A percentile compares a stretch with the other conserved stretches of the same genome.
Evolutionary conservation across 2,329 filamentous ascomycete species (phyloP).

Genomic region (Taxawa tesnikishii): DNA sequence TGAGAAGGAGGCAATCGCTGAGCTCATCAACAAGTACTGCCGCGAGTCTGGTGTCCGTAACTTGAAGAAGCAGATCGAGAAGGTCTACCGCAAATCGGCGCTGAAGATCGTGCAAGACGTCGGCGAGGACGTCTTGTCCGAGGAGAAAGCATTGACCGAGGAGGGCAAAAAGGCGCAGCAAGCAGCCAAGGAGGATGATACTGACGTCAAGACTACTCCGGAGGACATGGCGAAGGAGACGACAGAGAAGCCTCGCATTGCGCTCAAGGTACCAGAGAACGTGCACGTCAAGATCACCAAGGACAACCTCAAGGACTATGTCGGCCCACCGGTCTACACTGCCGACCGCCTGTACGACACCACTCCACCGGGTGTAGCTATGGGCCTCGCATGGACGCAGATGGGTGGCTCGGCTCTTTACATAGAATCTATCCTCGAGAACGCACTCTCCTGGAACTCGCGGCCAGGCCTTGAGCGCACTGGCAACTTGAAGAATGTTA

Average conservation of each 20-base stretch:
- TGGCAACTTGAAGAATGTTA: slow-evolving; percentile 87
- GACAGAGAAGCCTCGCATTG: slow-evolving; percentile 55
- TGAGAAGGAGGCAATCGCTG: slow-evolving; percentile 76
- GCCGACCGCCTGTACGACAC: slow-evolving; percentile 90
- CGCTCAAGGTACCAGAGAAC: slow-evolving; percentile 70
- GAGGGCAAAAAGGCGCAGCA: slow-evolving; percentile 71
- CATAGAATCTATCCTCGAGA: slow-evolving; percentile 91
- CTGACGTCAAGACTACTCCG: slow-evolving; percentile 51
- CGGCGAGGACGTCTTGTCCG: slow-evolving; percentile 69
- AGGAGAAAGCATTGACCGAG: slow-evolving; percentile 70
- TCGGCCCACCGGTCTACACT: slow-evolving; percentile 90
- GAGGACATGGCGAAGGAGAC: slow-evolving; percentile 45
- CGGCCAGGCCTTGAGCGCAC: slow-evolving; percentile 78
- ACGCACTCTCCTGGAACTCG: slow-evolving; percentile 59
- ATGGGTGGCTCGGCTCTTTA: slow-evolving; percentile 95
- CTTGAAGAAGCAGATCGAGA: slow-evolving; percentile 98
- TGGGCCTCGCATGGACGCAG: slow-evolving; percentile 96
- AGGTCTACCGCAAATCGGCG: slow-evolving; percentile 94
- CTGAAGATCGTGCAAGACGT: slow-evolving; percentile 94
- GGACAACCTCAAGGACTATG: slow-evolving; percentile 89
- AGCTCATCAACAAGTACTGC: slow-evolving; percentile 97
- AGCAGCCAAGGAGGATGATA: slow-evolving; percentile 54
- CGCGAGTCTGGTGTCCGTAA: slow-evolving; percentile 95
- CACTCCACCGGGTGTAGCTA: slow-evolving; percentile 86
- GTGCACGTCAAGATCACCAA: slow-evolving; percentile 81